Conservation (phyloP, 176 grass and related monocot species). For the Urochloa ruziziensis region DNA sequence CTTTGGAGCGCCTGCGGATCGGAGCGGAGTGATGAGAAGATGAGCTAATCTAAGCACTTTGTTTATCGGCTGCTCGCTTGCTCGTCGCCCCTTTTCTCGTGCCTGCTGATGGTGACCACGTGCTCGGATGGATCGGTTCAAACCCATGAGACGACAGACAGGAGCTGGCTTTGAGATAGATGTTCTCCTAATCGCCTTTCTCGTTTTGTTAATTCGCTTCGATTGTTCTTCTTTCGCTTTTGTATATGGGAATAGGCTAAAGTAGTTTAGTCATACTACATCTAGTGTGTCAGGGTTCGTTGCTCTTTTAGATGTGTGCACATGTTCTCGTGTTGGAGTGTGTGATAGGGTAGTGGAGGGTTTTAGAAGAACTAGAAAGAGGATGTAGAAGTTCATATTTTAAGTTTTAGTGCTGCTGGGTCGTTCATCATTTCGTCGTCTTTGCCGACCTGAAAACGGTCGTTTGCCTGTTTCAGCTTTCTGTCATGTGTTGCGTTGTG, state of each 20-base stretch:
- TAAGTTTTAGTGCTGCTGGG: not conserved
- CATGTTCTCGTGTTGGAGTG: conserved; percentile 41
- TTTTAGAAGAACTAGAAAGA: conserved; percentile 30
- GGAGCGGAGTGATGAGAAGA: conserved; percentile 8
- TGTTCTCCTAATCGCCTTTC: conserved; percentile 29
- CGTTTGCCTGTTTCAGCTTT: not conserved
- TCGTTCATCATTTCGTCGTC: conserved; percentile 30
- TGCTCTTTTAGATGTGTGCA: conserved; percentile 26
- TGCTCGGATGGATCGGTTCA: conserved; percentile 8
- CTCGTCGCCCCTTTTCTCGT: conserved; percentile 10
- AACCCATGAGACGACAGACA: not conserved
- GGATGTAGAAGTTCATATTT: conserved; percentile 21
- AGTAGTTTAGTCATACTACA: conserved; percentile 30
- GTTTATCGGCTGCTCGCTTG: not conserved
- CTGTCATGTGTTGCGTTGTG: not conserved
- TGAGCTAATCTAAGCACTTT: conserved; percentile 14
- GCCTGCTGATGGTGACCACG: conserved; percentile 36
- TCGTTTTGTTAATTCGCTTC: conserved; percentile 15
- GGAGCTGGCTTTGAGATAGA: conserved; percentile 11
- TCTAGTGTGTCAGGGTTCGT: conserved; percentile 38
- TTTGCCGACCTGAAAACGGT: conserved; percentile 22
- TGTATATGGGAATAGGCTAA: conserved; percentile 46
- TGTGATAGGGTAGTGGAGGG: conserved; percentile 16
- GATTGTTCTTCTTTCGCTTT: conserved; percentile 17
- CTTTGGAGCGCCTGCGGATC: conserved; percentile 17